Conservation (phyloP, 257 asterid species). For the Nyctanthes arbortristis region DNA sequence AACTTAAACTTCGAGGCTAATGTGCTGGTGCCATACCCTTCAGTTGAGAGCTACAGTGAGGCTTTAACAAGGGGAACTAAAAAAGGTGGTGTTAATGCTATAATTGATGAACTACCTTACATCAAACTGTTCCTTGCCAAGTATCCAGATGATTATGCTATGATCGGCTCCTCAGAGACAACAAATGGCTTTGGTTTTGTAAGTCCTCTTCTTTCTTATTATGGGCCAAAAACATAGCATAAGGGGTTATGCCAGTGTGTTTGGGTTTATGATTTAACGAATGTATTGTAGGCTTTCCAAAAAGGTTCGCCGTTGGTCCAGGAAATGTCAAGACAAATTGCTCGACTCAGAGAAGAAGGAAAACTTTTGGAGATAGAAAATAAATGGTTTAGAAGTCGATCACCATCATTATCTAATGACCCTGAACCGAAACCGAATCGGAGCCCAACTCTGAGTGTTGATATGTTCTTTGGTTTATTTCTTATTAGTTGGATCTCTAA, state of each 20-base stretch:
- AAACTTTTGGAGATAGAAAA: conserved; percentile 34
- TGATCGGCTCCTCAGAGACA: conserved; percentile 25
- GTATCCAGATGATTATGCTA: conserved; percentile 29
- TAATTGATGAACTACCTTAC: conserved; percentile 46
- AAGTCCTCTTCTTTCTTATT: conserved; percentile 21
- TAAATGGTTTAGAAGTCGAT: conserved; percentile 31
- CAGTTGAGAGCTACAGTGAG: conserved; percentile 7
- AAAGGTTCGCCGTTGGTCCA: conserved; percentile 39
- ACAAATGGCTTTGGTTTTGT: conserved; percentile 45
- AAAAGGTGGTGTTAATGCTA: conserved; percentile 43
- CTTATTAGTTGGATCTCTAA: conserved; percentile 28
- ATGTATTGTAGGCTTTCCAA: conserved; percentile 33
- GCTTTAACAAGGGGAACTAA: conserved; percentile 41
- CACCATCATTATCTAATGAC: conserved; percentile 6
- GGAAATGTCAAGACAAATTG: conserved; percentile 39
- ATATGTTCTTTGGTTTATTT: conserved; percentile 33
- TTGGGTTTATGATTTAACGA: neutral
- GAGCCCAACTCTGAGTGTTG: conserved; percentile 11
- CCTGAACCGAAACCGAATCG: neutral
- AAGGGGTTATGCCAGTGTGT: neutral
- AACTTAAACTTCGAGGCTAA: conserved; percentile 27
- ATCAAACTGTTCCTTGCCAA: conserved; percentile 30
- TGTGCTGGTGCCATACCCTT: conserved; percentile 14
- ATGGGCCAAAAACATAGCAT: neutral
- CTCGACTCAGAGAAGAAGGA: conserved; percentile 39